Conservation (phyloP, 345 rosid genomes). For the Citrus glauca region DNA sequence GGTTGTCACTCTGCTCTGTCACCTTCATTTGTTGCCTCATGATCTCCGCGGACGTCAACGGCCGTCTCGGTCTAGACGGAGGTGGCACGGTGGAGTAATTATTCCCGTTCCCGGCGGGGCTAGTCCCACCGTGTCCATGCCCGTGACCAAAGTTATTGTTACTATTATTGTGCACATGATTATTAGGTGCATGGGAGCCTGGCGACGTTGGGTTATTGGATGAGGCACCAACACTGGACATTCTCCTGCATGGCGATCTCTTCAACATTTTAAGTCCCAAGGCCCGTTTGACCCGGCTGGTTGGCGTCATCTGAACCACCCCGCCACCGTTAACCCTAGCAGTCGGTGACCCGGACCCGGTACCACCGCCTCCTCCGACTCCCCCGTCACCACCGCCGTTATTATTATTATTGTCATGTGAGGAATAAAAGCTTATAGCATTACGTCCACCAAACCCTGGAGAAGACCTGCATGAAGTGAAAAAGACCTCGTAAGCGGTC, state of each 20-base stretch:
- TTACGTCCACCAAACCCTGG: conserved; percentile 82
- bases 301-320: conserved; percentile 64
- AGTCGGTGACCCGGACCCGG: conserved; percentile 18
- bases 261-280: conserved; percentile 74
- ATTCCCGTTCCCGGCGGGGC: conserved; percentile 16
- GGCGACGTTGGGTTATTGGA: conserved; percentile 53
- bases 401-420: conserved; percentile 29
- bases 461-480: conserved; percentile 80
- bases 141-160: conserved; percentile 1
- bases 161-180: no score
- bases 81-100: conserved; percentile 41
- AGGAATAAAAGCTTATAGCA: conserved; percentile 57
- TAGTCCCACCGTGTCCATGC: conserved; percentile 7
- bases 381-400: conserved; percentile 29
- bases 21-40: conserved; percentile 95
- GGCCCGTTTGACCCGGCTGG: conserved; percentile 68
- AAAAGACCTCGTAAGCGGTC: conserved; percentile 84
- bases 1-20: conserved; percentile 78
- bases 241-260: conserved; percentile 67
- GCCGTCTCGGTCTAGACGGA: conserved; percentile 53
- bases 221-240: conserved; percentile 34
- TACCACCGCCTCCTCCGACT: background rate
- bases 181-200: conserved; percentile 12
- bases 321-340: conserved; percentile 46
- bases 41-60: conserved; percentile 84